phyloP scores from a whole-genome alignment of 2,329 filamentous ascomycete species.

The Nothophoma quercina region DNA sequence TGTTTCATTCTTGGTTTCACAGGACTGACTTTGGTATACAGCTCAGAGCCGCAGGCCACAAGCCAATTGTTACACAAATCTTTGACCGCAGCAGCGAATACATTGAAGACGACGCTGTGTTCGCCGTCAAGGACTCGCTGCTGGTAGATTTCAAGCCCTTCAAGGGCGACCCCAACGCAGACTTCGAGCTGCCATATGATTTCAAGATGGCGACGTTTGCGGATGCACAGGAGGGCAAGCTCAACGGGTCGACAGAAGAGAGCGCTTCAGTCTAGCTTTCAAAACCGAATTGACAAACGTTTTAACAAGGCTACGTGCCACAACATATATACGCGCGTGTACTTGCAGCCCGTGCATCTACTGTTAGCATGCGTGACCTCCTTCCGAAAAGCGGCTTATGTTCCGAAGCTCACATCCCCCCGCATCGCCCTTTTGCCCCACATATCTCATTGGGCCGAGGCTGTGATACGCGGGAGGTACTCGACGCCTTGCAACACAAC shows the following conservation, averaged over 20 bases:
- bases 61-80: conserved; percentile 77
- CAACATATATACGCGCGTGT: background rate
- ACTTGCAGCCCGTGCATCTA: background rate
- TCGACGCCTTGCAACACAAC: conserved; percentile 7
- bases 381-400: background rate
- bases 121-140: conserved; percentile 66
- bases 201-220: conserved; percentile 53
- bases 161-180: conserved; percentile 60
- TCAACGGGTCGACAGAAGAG: conserved; percentile 36
- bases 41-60: conserved; percentile 66
- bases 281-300: no score
- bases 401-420: conserved; percentile 1
- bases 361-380: background rate
- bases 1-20: background rate
- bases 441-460: background rate
- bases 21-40: conserved; percentile 29
- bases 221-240: conserved; percentile 40
- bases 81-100: conserved; percentile 74
- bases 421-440: conserved; percentile 1
- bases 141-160: conserved; percentile 65
- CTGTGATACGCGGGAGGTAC: background rate
- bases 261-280: conserved; percentile 21
- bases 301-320: no score
- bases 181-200: conserved; percentile 63
- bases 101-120: conserved; percentile 65